These are phyloP conservation scores for Kodamaea arcana DNA, from an alignment of 1,139 yeast species.

Conservation along the genomic window DNA sequence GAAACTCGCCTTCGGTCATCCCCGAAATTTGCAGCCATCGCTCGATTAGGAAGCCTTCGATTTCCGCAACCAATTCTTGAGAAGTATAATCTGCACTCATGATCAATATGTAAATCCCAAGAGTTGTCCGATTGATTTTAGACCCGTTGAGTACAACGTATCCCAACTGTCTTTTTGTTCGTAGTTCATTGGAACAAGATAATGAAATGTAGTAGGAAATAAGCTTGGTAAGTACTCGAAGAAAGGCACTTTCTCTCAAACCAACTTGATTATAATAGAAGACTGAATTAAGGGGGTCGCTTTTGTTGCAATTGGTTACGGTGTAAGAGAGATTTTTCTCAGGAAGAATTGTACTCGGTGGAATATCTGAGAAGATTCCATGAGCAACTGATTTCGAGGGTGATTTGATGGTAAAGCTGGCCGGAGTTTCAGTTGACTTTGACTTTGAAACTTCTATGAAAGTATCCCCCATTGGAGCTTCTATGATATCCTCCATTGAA, in stretches of 20 bases:
- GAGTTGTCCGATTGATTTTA: slow-evolving; percentile 44
- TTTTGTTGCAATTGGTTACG: slow-evolving; percentile 22
- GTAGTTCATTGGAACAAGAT: slow-evolving; percentile 40
- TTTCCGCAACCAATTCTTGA: slow-evolving; percentile 31
- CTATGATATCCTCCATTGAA: background rate
- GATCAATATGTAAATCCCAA: slow-evolving; percentile 55
- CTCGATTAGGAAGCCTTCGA: slow-evolving; percentile 42
- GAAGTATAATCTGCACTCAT: slow-evolving; percentile 44
- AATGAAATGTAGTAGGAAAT: slow-evolving; percentile 22
- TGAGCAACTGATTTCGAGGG: background rate
- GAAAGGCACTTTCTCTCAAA: slow-evolving; percentile 24
- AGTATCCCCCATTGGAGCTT: background rate
- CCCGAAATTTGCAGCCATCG: slow-evolving; percentile 26
- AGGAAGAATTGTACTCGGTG: slow-evolving; percentile 31
- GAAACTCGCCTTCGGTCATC: slow-evolving; percentile 30
- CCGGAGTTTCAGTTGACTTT: background rate
- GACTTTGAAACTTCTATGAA: background rate
- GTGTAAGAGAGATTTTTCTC: slow-evolving; percentile 32
- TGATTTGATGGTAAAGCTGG: background rate
- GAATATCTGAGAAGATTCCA: background rate
- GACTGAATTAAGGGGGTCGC: slow-evolving; percentile 48
- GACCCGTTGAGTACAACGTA: slow-evolving; percentile 50
- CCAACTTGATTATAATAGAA: slow-evolving; percentile 57
- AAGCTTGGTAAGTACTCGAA: slow-evolving; percentile 31
- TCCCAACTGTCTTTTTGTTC: slow-evolving; percentile 50